Evolutionary conservation across 2,329 filamentous ascomycete species (phyloP), one percentile per base, ranked within the genome.

Genomic region (Thelonectria blattea): DNA sequence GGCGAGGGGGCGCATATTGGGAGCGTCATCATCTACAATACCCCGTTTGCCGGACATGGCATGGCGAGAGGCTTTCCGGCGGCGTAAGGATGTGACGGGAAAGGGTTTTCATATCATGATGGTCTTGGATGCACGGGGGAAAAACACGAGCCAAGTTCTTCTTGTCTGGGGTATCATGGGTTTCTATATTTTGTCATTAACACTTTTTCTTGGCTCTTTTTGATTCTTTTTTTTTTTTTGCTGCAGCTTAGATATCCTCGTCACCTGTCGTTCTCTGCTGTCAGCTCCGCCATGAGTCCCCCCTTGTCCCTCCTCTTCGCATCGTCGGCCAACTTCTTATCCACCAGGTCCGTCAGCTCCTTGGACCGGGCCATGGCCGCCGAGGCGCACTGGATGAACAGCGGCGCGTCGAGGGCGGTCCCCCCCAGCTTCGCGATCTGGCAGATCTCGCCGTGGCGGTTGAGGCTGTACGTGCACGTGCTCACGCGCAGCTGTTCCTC

Each of bases 391-490:
- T 88, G 86, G 66, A 99, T 80, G 67, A 98, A 79, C 34, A 85
- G 81, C 61, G 93, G 80, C 2, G 93, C 93, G 74, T 97, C 91
- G 12, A 97, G 85, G 1, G 93, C 85, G 18, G 86, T 84, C 24
- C 95, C 95, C 22, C 94, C 93, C 60, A 95, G 86, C 80, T 99
- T 99, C 30, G 93, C 89, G 61, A 97, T 86, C 76, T 96, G 92
- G 71, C 93, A 96, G 42, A 97, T 86, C 79, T 97, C 93, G 22
- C 93, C 93, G 71, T 93, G 90, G 72, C 88, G 88, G 77, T 97
- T 97, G 76, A 97, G 84, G 56, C 92, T 94, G 70, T 98, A 86
- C 7, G 91, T 91, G 69, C 91, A 86, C 75, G 89, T 88, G 58
- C 87, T 89, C 41, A 89, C 84, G 18, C 90, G 82, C 58, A 93